These are phyloP conservation scores for Scalesia atractyloides DNA, from an alignment of 129 eudicot genomes.

Conservation along the genomic window DNA sequence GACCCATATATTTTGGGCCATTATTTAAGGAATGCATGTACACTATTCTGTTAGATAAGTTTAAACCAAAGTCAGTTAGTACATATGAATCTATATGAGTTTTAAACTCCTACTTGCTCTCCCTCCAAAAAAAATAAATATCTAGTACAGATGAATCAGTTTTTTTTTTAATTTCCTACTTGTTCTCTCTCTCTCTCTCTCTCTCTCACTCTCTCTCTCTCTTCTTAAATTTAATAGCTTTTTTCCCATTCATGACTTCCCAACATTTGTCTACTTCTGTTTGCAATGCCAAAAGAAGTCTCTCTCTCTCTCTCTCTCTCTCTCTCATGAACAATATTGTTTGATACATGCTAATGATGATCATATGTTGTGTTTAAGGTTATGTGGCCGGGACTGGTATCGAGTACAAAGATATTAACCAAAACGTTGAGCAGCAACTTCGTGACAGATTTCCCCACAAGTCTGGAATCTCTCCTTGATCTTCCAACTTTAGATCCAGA, in stretches of 20 bases:
- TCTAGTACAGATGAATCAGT: no score
- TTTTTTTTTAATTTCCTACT: conserved; percentile 28
- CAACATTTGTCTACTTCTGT: conserved; percentile 16
- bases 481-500: conserved; percentile 15
- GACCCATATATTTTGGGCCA: neutral
- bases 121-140: neutral
- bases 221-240: neutral
- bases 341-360: conserved; percentile 22
- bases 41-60: conserved; percentile 1
- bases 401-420: conserved; percentile 43
- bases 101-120: neutral
- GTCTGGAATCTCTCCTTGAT: conserved; percentile 12
- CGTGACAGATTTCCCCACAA: conserved; percentile 57
- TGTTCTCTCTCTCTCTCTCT: neutral
- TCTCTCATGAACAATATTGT: conserved; percentile 1
- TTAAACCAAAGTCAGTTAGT: neutral
- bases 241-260: conserved; percentile 14
- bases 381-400: conserved; percentile 66
- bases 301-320: conserved; percentile 29
- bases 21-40: neutral
- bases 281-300: conserved; percentile 26
- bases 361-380: conserved; percentile 39
- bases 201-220: neutral
- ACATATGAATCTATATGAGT: conserved; percentile 4
- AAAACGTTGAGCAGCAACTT: conserved; percentile 48